Evolutionary conservation across 2,329 filamentous ascomycete species (phyloP).

Genomic region (Fusarium bulbicola): DNA sequence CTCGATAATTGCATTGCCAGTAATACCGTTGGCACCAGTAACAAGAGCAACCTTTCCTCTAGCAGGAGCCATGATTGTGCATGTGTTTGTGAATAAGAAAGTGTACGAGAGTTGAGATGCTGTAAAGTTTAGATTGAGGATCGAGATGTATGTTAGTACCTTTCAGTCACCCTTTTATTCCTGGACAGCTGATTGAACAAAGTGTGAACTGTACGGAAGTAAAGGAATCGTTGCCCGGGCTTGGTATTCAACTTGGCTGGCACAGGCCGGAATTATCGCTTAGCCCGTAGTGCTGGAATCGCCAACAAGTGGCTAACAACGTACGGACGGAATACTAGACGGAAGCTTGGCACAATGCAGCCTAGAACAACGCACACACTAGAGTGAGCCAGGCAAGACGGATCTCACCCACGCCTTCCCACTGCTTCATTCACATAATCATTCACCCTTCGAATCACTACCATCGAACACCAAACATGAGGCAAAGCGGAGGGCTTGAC

Average conservation of each 20-base stretch:
- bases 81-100: too few species aligned
- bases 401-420: not conserved
- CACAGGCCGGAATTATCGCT: not conserved
- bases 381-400: too few species aligned
- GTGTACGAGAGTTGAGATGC: not conserved
- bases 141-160: not conserved
- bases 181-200: not conserved
- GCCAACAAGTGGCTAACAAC: not conserved
- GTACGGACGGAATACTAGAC: not conserved
- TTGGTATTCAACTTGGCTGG: not conserved
- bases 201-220: not conserved
- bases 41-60: conserved; percentile 28
- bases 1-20: conserved; percentile 31
- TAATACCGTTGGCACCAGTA: conserved; percentile 31
- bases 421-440: not conserved
- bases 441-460: not conserved
- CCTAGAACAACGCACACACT: not conserved
- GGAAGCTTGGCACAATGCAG: not conserved
- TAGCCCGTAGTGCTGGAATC: not conserved
- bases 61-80: not conserved
- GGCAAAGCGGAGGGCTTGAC: too few species aligned
- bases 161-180: not conserved
- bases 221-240: not conserved
- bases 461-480: too few species aligned
- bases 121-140: not conserved